Conservation (phyloP, 768 basidiomycete genomes). For the Guyanaporus albipodus region DNA sequence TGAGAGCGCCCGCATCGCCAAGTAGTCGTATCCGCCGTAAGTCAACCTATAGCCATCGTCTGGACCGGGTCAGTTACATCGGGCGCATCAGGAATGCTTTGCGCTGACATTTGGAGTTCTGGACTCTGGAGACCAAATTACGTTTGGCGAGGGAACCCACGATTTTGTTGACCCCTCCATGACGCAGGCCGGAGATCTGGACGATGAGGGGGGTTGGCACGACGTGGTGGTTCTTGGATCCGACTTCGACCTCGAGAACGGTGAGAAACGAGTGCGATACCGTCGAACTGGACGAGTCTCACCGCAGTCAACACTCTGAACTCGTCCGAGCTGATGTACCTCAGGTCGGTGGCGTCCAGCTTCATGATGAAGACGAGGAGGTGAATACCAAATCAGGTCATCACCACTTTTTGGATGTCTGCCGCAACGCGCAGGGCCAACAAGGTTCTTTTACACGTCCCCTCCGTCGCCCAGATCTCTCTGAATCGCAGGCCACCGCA, state of each 20-base stretch:
- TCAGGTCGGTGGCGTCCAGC: conserved; percentile 89
- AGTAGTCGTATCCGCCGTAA: conserved; percentile 97
- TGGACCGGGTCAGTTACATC: conserved; percentile 30
- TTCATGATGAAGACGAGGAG: conserved; percentile 60
- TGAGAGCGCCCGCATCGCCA: conserved; percentile 90
- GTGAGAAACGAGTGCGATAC: conserved; percentile 4
- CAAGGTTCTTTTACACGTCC: conserved; percentile 24
- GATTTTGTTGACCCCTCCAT: conserved; percentile 91
- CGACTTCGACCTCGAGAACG: conserved; percentile 83
- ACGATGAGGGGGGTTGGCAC: conserved; percentile 87
- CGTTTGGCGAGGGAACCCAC: conserved; percentile 89
- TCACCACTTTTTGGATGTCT: too few species aligned
- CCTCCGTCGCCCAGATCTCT: not conserved
- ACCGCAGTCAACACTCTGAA: conserved; percentile 97
- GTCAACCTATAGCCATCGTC: conserved; percentile 97
- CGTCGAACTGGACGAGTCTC: conserved; percentile 5
- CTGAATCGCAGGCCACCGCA: conserved; percentile 20
- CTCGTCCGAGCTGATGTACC: conserved; percentile 89
- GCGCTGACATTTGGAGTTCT: conserved; percentile 82
- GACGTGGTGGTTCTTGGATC: conserved; percentile 96
- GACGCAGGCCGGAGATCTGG: conserved; percentile 88
- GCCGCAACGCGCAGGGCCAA: conserved; percentile 30
- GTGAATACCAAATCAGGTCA: too few species aligned
- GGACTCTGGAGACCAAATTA: conserved; percentile 83
- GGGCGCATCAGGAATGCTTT: not conserved